phyloP scores from a whole-genome alignment of 345 rosid genomes.

The Eucalyptus cloeziana region DNA sequence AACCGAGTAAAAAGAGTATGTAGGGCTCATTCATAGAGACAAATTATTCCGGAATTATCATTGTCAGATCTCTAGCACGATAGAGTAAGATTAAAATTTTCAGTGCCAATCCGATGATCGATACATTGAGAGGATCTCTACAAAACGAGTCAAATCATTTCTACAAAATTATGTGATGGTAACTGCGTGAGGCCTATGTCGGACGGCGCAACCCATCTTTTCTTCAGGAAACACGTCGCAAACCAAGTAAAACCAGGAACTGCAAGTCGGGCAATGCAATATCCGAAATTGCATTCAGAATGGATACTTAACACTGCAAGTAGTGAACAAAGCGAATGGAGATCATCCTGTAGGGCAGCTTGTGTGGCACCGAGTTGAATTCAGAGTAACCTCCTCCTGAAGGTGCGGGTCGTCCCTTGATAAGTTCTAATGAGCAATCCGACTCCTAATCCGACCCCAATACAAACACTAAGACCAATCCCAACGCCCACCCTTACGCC shows the following conservation, averaged over 20 bases:
- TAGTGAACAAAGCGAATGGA: neutral
- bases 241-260: neutral
- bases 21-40: neutral
- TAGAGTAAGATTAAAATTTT: neutral
- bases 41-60: neutral
- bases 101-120: neutral
- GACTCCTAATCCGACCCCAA: conserved; percentile 76
- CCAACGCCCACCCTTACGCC: conserved; percentile 98
- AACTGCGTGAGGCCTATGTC: neutral
- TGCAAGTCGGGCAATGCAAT: neutral
- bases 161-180: neutral
- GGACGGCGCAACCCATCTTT: neutral
- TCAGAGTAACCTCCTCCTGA: conserved; percentile 54
- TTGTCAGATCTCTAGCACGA: neutral
- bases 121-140: neutral
- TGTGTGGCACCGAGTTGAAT: neutral
- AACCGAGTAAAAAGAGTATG: neutral
- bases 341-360: neutral
- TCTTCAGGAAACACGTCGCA: neutral
- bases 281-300: neutral
- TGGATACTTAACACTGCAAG: neutral
- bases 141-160: neutral
- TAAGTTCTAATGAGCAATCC: conserved; percentile 73
- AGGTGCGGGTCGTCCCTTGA: conserved; percentile 62
- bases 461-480: conserved; percentile 74